Conservation (phyloP, 2,329 filamentous ascomycete genomes). For the Myriosclerotinia scirpicola region DNA sequence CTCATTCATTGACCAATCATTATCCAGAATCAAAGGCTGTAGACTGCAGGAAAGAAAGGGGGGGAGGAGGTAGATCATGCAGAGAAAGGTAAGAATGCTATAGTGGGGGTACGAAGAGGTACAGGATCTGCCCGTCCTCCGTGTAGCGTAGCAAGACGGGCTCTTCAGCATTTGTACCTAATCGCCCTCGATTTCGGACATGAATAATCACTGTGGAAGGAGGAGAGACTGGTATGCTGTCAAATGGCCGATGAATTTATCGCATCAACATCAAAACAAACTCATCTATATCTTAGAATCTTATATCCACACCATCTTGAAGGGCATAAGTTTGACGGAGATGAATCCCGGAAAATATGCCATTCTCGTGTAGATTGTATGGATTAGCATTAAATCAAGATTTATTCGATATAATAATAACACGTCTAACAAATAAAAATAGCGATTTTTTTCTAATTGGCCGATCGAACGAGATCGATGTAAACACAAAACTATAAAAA, state of each 20-base stretch:
- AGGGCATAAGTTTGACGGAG: constrained; percentile 5
- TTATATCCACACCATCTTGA: not conserved
- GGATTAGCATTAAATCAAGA: constrained; percentile 4
- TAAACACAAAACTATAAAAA: no score
- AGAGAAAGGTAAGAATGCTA: constrained; percentile 7
- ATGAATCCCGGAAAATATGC: constrained; percentile 6
- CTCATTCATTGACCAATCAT: not conserved
- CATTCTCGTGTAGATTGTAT: constrained; percentile 1
- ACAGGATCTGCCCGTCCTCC: not conserved
- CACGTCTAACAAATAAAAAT: not conserved
- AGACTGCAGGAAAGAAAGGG: not conserved
- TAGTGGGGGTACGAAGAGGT: constrained; percentile 11
- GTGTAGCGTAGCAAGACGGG: not conserved
- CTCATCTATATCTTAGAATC: not conserved
- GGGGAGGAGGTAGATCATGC: not conserved
- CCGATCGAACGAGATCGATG: no score
- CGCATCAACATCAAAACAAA: not conserved
- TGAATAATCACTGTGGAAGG: not conserved
- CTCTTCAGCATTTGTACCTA: not conserved
- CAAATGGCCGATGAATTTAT: not conserved
- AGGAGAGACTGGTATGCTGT: not conserved
- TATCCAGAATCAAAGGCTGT: not conserved
- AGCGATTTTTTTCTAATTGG: no score
- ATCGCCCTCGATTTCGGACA: not conserved
- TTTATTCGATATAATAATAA: not conserved